phyloP scores from a whole-genome alignment of 176 grass and related monocot species.

The Carex parvula region DNA sequence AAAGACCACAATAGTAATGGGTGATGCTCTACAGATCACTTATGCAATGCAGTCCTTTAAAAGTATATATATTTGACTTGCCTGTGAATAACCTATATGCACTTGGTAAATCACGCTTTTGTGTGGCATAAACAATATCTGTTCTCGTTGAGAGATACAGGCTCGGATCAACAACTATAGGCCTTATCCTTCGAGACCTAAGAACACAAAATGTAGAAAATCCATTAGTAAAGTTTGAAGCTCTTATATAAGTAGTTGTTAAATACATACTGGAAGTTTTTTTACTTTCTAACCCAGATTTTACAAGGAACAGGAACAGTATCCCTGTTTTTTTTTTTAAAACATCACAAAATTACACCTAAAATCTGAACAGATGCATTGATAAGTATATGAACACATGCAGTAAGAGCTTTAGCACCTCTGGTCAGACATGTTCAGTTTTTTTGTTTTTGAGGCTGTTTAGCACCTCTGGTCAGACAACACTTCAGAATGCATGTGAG shows the following conservation, averaged over 20 bases:
- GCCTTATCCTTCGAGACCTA: slow-evolving; percentile 69
- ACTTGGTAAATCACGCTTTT: slow-evolving; percentile 81
- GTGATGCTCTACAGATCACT: background rate
- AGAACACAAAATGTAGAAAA: slow-evolving; percentile 26
- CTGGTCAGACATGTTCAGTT: background rate
- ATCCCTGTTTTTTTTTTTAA: background rate
- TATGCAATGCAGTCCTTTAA: background rate
- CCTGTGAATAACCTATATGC: slow-evolving; percentile 80
- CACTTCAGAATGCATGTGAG: background rate
- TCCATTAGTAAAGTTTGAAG: slow-evolving; percentile 18
- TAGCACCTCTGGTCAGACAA: background rate
- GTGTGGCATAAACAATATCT: slow-evolving; percentile 84
- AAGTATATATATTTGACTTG: slow-evolving; percentile 17
- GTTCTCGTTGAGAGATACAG: slow-evolving; percentile 80
- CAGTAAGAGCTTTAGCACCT: background rate
- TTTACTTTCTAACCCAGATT: background rate
- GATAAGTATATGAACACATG: background rate
- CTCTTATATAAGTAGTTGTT: background rate
- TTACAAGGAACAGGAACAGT: background rate
- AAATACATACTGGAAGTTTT: background rate
- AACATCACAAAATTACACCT: background rate
- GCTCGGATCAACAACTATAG: slow-evolving; percentile 88
- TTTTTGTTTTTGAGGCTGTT: background rate
- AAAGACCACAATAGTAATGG: background rate
- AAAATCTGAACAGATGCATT: background rate